Percentiles rank a stretch among this genome's conserved stretches.
Evolutionary conservation across 2,329 filamentous ascomycete genomes (phyloP).

Genomic region (Diaporthe citrichinensis): DNA sequence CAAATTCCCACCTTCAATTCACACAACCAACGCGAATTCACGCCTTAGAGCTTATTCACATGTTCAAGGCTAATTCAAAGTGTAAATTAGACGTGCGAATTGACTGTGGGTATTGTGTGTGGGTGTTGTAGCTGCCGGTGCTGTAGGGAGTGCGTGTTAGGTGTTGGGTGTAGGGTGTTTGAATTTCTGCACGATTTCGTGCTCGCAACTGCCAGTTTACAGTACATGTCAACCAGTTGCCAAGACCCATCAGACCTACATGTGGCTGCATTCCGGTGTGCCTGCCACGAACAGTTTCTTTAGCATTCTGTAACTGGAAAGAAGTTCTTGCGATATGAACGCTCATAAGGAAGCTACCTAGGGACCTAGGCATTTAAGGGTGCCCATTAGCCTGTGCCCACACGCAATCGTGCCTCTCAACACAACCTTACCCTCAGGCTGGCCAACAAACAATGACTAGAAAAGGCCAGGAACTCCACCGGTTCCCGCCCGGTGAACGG

Average conservation of each 20-base stretch:
- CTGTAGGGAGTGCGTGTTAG: not conserved
- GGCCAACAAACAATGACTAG: conserved; percentile 51
- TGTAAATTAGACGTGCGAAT: not conserved
- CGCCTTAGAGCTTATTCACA: not conserved
- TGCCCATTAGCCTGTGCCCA: not conserved
- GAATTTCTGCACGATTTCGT: too few relatives aligned
- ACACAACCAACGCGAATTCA: not conserved
- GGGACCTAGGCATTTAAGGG: not conserved
- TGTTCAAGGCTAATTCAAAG: not conserved
- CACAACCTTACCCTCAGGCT: not conserved
- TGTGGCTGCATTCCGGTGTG: not conserved
- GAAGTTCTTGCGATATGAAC: not conserved
- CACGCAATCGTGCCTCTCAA: not conserved
- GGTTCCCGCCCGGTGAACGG: conserved; percentile 66
- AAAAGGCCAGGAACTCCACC: conserved; percentile 58
- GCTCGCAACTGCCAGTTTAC: too few relatives aligned
- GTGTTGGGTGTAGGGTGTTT: not conserved
- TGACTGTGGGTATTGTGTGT: not conserved
- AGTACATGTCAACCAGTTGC: too few relatives aligned
- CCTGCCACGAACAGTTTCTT: not conserved
- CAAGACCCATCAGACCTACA: too few relatives aligned
- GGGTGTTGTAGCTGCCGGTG: not conserved
- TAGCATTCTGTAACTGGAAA: not conserved
- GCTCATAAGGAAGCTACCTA: not conserved
- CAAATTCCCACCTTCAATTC: not conserved